Conservation (phyloP, 139 green algal species). For the Asterochloris erici region DNA sequence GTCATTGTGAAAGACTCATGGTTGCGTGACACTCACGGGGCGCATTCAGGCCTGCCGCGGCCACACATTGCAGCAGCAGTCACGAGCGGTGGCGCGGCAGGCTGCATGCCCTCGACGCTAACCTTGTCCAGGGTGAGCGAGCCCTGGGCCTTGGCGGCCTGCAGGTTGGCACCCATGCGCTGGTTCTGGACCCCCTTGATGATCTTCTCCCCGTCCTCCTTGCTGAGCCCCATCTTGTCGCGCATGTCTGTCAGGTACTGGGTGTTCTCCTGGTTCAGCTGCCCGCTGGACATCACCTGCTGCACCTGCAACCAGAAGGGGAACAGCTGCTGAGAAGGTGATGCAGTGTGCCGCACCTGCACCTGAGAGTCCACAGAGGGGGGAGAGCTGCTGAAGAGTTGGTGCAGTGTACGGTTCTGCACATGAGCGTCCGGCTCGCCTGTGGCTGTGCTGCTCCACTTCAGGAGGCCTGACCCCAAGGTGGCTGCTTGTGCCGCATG, state of each 20-base stretch:
- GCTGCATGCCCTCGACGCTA: no score
- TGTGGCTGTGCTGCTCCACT: no score
- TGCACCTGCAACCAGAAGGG: slow-evolving; percentile 21
- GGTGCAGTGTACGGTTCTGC: no score
- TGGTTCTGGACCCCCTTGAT: slow-evolving; percentile 71
- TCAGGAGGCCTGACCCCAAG: no score
- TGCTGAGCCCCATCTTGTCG: slow-evolving; percentile 74
- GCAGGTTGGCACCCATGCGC: slow-evolving; percentile 39
- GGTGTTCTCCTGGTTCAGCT: slow-evolving; percentile 67
- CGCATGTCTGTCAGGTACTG: slow-evolving; percentile 74
- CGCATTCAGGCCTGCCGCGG: no score
- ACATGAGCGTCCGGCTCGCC: no score
- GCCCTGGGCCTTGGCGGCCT: slow-evolving; percentile 54
- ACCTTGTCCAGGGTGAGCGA: slow-evolving; percentile 50
- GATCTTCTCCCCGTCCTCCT: slow-evolving; percentile 84
- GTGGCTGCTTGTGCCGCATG: no score
- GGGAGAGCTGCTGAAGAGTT: not conserved
- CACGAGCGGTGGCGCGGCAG: no score
- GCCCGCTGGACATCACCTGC: slow-evolving; percentile 60
- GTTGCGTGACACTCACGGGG: no score
- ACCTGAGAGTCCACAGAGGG: not conserved
- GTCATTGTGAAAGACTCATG: no score
- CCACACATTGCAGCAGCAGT: no score
- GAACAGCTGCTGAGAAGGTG: not conserved
- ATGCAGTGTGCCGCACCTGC: slow-evolving; percentile 27